Base-by-base conservation (phyloP, 2,329 filamentous ascomycete genomes). In the Bipolaris victoriae region DNA sequence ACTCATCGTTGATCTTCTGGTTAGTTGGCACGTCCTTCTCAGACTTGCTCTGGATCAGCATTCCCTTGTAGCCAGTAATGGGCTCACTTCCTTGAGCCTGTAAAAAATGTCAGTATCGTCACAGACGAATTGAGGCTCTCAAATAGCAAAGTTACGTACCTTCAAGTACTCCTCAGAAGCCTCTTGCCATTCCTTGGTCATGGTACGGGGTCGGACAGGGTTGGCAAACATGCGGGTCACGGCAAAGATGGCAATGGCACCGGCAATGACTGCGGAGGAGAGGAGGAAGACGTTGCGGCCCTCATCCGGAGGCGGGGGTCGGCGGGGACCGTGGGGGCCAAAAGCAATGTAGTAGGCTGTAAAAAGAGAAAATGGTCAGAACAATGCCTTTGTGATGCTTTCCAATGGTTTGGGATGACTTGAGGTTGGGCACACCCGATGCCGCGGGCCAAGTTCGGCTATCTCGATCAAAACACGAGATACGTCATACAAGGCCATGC, bases 271-370 rank as follows among this genome's bases (percentile, higher is more conserved):
- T 71, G 88, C 78, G 60, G 83, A 75, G 57, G 91, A 89, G 80
- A 92, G 90, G 76, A 87, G 82, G 74, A 90, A 84, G 70, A 98
- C 84, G 78, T 88, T 93, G 80, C 86, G 85, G 79, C 84, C 85
- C 85, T 97, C 94, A 73, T 91, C 94, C 66, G 95, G 90, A 62
- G 94, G 91, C 67, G 90, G 79, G 63, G 84, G 82, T 68, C 94
- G 88, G 72, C 95, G 94, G 71, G 95, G 95, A 57, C 95, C 95
- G 81, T 99, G 95, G 75, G 93, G 89, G 67, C 95, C 95, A 77
- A 99, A 99, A 67, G 95, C 93, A 76, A 99, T 97, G 89, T 91
- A 99, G 88, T 98, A 99, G 66, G 95, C 95, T 99, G 78, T 79
- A 68, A n/a, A 46, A 33, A n/a, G 36, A 52, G 55, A 11, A 39